Evolutionary conservation across 2,329 filamentous ascomycete species (phyloP), one percentile per base, ranked within the genome.

Genomic region (Iodosphaeria phyllophila): DNA sequence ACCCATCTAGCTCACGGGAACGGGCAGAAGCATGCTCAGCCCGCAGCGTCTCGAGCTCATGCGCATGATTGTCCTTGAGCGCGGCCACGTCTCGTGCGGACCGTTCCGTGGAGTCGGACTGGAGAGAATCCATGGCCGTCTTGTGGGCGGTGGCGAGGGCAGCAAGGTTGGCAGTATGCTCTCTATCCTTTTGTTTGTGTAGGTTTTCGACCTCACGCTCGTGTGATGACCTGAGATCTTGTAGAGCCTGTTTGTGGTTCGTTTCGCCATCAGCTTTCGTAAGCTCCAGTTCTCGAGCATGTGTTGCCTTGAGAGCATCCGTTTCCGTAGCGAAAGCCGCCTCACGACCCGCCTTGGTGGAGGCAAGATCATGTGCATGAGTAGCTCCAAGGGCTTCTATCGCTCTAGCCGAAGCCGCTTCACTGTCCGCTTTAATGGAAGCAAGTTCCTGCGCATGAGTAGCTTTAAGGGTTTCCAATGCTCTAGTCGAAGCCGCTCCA

Each of bases 1-100:
- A 45, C 5, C 35, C 27, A n/a, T 43, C 40, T 4, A 47, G 28
- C 26, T 44, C 43, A 15, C 38, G 35, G 10, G 43, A 36, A 21
- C 40, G 43, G 15, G 39, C 38, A 13, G 36, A 32, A 18, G 42
- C 38, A 25, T 46, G 36, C 24, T 43, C 37, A 17, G 26, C 33
- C 19, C 41, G 39, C 5, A 45, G 26, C 2, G 32, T 17, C 16
- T 44, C 39, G 6, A 47, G 39, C 20, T 45, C 39, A 12, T 39
- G 33, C 2, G 38, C 35, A 26, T 47, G 43, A 2, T 28, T 13
- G 19, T 39, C 36, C 27, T 41, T 43, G 9, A 45, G 27, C 13
- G 36, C 28, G 6, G 35, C 29, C n/a, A 47, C 26, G 20, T 46
- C 42, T 28, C n/a, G n/a, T n/a, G n/a, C n/a, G n/a, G n/a, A n/a